Evolutionary conservation across 2,329 filamentous ascomycete species (phyloP).

Genomic region (Diaporthe amygdali): DNA sequence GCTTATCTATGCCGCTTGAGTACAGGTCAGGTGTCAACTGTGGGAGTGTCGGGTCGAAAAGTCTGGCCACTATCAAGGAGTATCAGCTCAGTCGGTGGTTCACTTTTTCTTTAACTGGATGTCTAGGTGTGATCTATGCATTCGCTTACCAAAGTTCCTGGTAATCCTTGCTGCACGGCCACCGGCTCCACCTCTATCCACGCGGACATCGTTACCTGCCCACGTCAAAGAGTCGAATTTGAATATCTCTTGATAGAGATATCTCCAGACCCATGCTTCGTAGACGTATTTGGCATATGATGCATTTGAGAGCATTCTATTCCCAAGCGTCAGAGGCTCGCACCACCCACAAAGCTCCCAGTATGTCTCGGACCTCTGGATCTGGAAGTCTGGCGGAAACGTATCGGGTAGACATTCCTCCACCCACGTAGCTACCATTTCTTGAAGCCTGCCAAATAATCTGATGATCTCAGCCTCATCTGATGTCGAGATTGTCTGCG

Average conservation of each 20-base stretch:
- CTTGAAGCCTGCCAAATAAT: not conserved
- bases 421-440: not conserved
- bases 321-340: not conserved
- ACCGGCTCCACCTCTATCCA: not conserved
- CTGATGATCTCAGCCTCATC: not conserved
- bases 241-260: not conserved
- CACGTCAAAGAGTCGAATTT: not conserved
- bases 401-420: not conserved
- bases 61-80: not conserved
- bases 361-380: not conserved
- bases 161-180: not conserved
- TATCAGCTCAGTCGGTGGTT: not conserved
- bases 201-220: not conserved
- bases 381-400: not conserved
- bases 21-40: not conserved
- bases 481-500: not conserved
- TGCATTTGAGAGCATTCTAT: not conserved
- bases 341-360: conserved; percentile 7
- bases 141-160: not conserved
- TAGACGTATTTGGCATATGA: not conserved
- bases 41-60: not conserved
- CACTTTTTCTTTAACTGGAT: not conserved
- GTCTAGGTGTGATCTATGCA: too few species aligned
- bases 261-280: conserved; percentile 9
- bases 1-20: not conserved